Base-by-base conservation (phyloP, 2,329 filamentous ascomycete species). In the Stagonosporopsis rhizophila region DNA sequence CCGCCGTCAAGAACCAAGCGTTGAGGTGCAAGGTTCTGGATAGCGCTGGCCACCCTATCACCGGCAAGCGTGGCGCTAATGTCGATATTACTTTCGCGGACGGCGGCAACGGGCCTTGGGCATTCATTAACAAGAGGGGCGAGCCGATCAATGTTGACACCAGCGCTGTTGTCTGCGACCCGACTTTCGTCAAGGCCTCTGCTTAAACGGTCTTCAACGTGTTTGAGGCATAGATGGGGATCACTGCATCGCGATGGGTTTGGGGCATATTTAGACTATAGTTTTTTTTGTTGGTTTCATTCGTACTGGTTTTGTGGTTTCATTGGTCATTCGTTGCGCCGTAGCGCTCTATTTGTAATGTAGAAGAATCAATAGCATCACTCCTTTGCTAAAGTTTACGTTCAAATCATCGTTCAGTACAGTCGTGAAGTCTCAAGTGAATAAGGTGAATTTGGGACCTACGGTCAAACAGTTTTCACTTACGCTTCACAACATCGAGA, bases 71-170 rank as follows among this genome's bases (percentile, higher is more conserved):
- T 27, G 59, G 58, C 20, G 28, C 32, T 2, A 64, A 62, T 39
- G 41, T 58, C 7, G 63, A 64, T 39, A 56, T 57, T 30, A 64
- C 61, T 12, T 66, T 66, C 30, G 48, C 42, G 19, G 63, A 66
- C 39, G 63, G 40, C 25, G 61, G 46, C 3, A 51, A 49, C 11
- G 61, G 61, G 2, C 28, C 44, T 5, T 66, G 63, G 63, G 49
- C 40, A 1, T 62, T 66, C 48, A 55, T 51, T 22, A 46, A 56
- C 41, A 27, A 35, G 20, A 23, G 35, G 7, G 41, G 46, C 5
- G 20, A 55, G 23, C 37, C 39, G 15, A 46, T 47, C 25, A 39
- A 53, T 28, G 47, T 46, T n/a, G 22, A 49, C 15, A 62, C 64
- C 15, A 55, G 45, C 32, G 41, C 54, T 19, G 51, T 66, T 28